Percentiles rank a stretch among this genome's conserved stretches.
Conservation (phyloP, 352 stramenopile species). For the Globisporangium lucens region DNA sequence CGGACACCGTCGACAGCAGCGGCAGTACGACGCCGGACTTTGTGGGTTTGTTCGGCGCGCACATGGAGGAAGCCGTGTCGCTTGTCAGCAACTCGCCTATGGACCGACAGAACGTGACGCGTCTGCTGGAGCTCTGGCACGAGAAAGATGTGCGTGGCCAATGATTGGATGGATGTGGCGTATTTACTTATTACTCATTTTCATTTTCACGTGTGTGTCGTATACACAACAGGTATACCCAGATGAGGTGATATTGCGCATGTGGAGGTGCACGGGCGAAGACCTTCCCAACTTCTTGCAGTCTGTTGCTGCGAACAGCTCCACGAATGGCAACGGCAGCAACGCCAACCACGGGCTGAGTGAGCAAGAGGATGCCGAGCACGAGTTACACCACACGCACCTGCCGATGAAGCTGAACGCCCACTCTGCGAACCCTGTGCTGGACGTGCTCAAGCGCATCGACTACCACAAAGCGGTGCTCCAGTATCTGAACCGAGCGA, state of each 20-base stretch:
- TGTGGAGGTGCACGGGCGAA: constrained; percentile 80
- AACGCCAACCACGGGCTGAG: constrained; percentile 12
- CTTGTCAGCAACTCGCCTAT: constrained; percentile 84
- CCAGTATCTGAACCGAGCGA: constrained; percentile 55
- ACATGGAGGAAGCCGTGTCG: constrained; percentile 73
- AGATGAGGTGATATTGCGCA: constrained; percentile 52
- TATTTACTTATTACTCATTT: background rate
- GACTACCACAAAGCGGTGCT: constrained; percentile 71
- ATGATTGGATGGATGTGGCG: background rate
- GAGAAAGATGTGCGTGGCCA: constrained; percentile 48
- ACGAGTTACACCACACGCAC: constrained; percentile 28
- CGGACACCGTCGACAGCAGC: background rate
- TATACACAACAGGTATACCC: constrained; percentile 32
- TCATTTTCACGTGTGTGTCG: background rate
- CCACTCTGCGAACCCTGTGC: constrained; percentile 67
- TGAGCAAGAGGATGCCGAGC: constrained; percentile 23
- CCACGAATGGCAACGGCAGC: constrained; percentile 4
- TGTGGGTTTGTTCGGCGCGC: constrained; percentile 30
- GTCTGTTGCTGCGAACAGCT: constrained; percentile 9
- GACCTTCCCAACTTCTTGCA: constrained; percentile 56
- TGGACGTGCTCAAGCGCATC: constrained; percentile 80
- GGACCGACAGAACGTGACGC: constrained; percentile 72
- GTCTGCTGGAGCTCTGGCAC: constrained; percentile 74
- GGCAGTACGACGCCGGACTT: constrained; percentile 16
- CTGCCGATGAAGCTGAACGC: constrained; percentile 75